Conservation (phyloP, 2,329 filamentous ascomycete genomes). For the Orbilia oligospora region DNA sequence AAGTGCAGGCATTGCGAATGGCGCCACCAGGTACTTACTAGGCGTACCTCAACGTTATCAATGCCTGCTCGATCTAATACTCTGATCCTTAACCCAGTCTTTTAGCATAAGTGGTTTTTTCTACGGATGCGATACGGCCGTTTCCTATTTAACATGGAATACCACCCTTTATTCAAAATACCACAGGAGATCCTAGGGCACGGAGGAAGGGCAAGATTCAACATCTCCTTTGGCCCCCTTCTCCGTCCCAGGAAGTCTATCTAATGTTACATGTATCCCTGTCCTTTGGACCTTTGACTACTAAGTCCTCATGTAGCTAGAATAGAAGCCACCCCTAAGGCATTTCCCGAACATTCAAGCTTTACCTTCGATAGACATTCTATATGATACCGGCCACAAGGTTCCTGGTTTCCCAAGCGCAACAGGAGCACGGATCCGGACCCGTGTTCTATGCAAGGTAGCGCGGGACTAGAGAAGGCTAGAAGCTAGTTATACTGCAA, state of each 20-base stretch:
- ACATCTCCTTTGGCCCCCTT: slow-evolving; percentile 11
- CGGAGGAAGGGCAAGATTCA: slow-evolving; percentile 8
- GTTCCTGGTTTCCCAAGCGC: slow-evolving; percentile 27
- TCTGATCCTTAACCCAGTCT: neutral
- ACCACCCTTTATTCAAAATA: neutral
- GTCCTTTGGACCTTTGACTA: neutral
- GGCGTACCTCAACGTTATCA: slow-evolving; percentile 9
- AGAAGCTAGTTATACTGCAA: neutral
- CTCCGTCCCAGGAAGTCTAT: neutral
- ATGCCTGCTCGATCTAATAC: slow-evolving; percentile 10
- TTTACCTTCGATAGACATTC: slow-evolving; percentile 16
- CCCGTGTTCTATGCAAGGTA: slow-evolving; percentile 24
- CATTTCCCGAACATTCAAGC: slow-evolving; percentile 3
- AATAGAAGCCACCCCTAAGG: slow-evolving; percentile 12
- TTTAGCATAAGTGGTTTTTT: neutral
- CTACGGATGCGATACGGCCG: neutral
- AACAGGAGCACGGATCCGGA: slow-evolving; percentile 15
- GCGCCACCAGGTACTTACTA: slow-evolving; percentile 18
- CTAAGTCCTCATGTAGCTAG: neutral
- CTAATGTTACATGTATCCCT: slow-evolving; percentile 6
- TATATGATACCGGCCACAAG: slow-evolving; percentile 18
- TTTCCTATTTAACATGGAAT: neutral
- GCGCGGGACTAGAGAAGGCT: neutral
- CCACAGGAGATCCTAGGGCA: slow-evolving; percentile 9
- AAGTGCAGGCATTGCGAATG: slow-evolving; percentile 15